Conservation (phyloP, 1,284 basidiomycete genomes). For the Trametes pubescens region DNA sequence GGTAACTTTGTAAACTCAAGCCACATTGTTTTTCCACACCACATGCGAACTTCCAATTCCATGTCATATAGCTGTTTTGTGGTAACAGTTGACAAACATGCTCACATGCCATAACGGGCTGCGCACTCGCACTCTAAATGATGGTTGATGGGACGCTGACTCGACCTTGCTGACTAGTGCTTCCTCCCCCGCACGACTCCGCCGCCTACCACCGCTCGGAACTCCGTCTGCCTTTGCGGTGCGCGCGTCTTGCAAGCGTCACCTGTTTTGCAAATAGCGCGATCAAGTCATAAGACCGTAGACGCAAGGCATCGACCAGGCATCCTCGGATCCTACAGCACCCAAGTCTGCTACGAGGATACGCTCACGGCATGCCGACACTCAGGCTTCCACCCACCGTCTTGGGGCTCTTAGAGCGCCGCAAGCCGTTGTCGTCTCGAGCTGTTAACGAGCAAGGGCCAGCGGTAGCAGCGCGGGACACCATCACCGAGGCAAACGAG, state of each 20-base stretch:
- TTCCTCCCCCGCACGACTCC: neutral
- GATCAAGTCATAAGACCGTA: neutral
- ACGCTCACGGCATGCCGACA: slow-evolving; percentile 18
- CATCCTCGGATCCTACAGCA: too few relatives aligned
- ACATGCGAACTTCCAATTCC: too few relatives aligned
- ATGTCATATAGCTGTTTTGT: too few relatives aligned
- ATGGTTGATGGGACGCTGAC: neutral
- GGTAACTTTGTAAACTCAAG: too few relatives aligned
- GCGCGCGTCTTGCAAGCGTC: neutral
- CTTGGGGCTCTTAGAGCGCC: slow-evolving; percentile 21
- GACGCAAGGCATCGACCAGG: too few relatives aligned
- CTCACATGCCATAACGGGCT: neutral
- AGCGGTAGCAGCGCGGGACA: neutral
- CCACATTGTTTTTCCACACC: too few relatives aligned
- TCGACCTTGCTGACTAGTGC: neutral
- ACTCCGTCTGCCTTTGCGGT: neutral
- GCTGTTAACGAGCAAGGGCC: neutral
- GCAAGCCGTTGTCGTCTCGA: neutral
- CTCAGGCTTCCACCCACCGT: slow-evolving; percentile 30
- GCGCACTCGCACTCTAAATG: neutral
- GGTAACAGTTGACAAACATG: neutral
- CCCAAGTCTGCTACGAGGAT: too few relatives aligned
- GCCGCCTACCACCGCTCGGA: neutral
- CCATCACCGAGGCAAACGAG: slow-evolving; percentile 17
- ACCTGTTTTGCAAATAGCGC: neutral